Conservation (phyloP, 2,329 filamentous ascomycete genomes). For the Sporothrix variecibatus region DNA sequence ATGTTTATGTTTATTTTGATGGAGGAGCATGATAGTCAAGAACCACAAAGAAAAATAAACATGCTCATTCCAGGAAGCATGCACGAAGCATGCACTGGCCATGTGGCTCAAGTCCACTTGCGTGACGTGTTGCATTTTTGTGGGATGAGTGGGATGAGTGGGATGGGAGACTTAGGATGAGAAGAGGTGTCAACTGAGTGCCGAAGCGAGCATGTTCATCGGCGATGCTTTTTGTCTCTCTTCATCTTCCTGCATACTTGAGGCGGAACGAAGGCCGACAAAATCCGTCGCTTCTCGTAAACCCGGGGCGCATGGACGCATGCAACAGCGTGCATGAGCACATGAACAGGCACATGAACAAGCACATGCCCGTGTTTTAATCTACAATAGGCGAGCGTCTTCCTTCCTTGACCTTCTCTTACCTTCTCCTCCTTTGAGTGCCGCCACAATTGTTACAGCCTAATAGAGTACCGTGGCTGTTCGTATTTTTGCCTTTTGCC, state of each 20-base stretch:
- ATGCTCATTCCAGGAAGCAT: background rate
- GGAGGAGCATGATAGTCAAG: background rate
- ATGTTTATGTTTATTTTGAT: background rate
- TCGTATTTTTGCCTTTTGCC: background rate
- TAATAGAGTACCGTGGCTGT: background rate
- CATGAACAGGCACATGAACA: background rate
- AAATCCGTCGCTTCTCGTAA: background rate
- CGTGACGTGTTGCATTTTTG: background rate
- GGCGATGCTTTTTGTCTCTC: background rate
- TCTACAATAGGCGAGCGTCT: background rate
- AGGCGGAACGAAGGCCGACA: background rate
- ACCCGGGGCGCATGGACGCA: too few species aligned
- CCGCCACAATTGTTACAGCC: background rate
- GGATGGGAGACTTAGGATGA: too few species aligned
- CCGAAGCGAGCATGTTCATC: background rate
- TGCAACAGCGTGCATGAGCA: background rate
- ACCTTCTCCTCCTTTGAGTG: background rate
- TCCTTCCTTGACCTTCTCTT: background rate
- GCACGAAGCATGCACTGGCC: background rate
- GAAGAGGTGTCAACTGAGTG: background rate
- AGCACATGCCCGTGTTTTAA: background rate
- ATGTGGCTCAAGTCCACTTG: background rate
- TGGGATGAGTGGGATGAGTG: too few species aligned
- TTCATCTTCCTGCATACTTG: background rate
- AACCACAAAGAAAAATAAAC: background rate